Percentiles rank a stretch among this genome's conserved stretches.
These are phyloP conservation scores for Neobulgaria alba DNA, from an alignment of 2,329 filamentous ascomycete species.

Conservation along the genomic window DNA sequence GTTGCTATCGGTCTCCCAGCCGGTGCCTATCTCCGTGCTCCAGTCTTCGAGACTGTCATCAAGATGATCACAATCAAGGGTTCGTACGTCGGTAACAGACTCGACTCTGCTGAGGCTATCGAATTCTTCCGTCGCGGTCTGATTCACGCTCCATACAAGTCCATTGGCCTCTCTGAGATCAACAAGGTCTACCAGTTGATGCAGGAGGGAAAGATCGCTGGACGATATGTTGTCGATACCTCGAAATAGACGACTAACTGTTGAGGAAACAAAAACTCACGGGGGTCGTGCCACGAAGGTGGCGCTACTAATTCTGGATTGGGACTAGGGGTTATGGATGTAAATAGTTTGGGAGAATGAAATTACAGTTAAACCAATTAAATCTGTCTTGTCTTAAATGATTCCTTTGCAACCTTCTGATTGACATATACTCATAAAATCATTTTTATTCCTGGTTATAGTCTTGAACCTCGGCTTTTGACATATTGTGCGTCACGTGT, in stretches of 20 bases:
- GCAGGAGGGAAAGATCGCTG: constrained; percentile 62
- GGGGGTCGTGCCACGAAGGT: no score
- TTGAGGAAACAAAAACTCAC: no score
- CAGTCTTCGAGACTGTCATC: constrained; percentile 83
- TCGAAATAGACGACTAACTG: constrained; percentile 40
- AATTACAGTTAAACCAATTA: no score
- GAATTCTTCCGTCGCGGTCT: constrained; percentile 76
- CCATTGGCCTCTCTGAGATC: constrained; percentile 70
- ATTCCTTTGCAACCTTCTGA: no score
- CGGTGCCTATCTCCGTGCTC: constrained; percentile 68
- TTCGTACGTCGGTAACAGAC: constrained; percentile 86
- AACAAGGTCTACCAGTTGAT: constrained; percentile 51
- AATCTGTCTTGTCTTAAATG: no score
- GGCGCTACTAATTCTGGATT: no score
- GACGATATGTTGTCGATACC: constrained; percentile 72
- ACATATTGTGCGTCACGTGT: no score
- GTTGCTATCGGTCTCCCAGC: constrained; percentile 86
- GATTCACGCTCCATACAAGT: constrained; percentile 83
- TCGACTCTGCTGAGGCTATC: constrained; percentile 79
- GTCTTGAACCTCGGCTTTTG: no score
- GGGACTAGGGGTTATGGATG: no score
- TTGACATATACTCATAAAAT: no score
- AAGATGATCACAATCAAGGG: constrained; percentile 90
- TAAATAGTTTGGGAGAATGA: no score
- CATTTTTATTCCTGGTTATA: no score